Conservation (phyloP, 192 early-diverging fungal species). For the Chytriomyces sp. region DNA sequence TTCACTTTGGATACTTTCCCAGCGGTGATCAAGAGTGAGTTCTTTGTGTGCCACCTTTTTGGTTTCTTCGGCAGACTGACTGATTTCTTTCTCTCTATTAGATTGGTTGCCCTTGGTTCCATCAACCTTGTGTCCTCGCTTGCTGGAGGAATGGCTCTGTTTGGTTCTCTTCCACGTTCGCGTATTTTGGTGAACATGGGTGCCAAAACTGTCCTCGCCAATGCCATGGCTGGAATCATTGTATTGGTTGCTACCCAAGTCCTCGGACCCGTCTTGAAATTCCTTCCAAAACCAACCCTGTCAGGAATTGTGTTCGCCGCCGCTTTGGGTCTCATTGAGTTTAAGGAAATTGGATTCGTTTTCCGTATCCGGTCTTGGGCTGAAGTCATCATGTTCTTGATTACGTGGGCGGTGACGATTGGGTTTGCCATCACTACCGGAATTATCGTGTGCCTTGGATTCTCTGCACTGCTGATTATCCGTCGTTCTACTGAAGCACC, state of each 20-base stretch:
- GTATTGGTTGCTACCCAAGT: slow-evolving; percentile 77
- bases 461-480: slow-evolving; percentile 44
- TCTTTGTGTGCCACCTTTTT: slow-evolving; percentile 46
- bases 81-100: too few species aligned
- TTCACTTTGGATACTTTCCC: slow-evolving; percentile 41
- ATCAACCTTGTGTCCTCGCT: slow-evolving; percentile 49
- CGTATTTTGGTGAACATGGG: slow-evolving; percentile 85
- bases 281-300: slow-evolving; percentile 77
- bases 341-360: slow-evolving; percentile 80
- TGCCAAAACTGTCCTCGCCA: slow-evolving; percentile 79
- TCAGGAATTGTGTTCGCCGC: slow-evolving; percentile 84
- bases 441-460: slow-evolving; percentile 40
- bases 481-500: slow-evolving; percentile 29
- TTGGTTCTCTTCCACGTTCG: slow-evolving; percentile 88
- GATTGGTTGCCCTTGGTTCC: slow-evolving; percentile 42
- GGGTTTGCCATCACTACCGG: slow-evolving; percentile 33
- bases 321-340: slow-evolving; percentile 76
- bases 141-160: slow-evolving; percentile 57
- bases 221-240: slow-evolving; percentile 70
- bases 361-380: slow-evolving; percentile 37
- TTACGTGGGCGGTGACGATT: slow-evolving; percentile 40
- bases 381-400: slow-evolving; percentile 43
- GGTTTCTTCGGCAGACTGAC: slow-evolving; percentile 21
- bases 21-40: slow-evolving; percentile 43
- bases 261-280: slow-evolving; percentile 73